Evolutionary conservation across 2,329 filamentous ascomycete genomes (phyloP).

Genomic region (Fusarium sororula): DNA sequence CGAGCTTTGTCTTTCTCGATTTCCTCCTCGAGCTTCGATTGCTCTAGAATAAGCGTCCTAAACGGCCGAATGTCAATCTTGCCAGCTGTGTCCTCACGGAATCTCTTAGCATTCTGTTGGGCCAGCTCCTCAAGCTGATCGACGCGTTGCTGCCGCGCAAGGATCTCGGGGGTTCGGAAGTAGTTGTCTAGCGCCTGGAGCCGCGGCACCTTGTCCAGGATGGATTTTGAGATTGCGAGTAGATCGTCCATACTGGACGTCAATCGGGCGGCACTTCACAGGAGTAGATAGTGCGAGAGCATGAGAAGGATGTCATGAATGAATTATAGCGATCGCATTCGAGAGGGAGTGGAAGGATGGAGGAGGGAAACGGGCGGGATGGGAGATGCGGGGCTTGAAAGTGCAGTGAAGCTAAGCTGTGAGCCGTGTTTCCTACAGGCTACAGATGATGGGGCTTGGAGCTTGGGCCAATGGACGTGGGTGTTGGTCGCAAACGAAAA

Average conservation of each 20-base stretch:
- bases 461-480: not conserved
- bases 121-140: not conserved
- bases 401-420: not conserved
- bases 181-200: slow-evolving; percentile 42
- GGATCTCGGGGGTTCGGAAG: not conserved
- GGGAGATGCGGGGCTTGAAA: not conserved
- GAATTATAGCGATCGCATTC: not conserved
- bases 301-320: not conserved
- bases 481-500: not conserved
- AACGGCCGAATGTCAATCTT: not conserved
- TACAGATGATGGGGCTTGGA: not conserved
- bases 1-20: not conserved
- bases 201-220: not conserved
- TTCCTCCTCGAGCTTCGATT: not conserved
- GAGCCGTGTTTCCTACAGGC: not conserved
- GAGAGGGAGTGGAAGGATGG: not conserved
- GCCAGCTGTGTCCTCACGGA: not conserved
- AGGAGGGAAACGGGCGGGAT: not conserved
- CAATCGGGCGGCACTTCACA: not conserved
- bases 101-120: not conserved
- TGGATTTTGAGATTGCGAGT: not conserved
- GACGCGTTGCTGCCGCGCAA: not conserved
- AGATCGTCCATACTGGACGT: not conserved
- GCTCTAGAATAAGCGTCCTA: not conserved
- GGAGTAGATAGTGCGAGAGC: not conserved